Base-by-base conservation (phyloP, 371 early-diverging fungal genomes). In the Lichtheimia ornata region DNA sequence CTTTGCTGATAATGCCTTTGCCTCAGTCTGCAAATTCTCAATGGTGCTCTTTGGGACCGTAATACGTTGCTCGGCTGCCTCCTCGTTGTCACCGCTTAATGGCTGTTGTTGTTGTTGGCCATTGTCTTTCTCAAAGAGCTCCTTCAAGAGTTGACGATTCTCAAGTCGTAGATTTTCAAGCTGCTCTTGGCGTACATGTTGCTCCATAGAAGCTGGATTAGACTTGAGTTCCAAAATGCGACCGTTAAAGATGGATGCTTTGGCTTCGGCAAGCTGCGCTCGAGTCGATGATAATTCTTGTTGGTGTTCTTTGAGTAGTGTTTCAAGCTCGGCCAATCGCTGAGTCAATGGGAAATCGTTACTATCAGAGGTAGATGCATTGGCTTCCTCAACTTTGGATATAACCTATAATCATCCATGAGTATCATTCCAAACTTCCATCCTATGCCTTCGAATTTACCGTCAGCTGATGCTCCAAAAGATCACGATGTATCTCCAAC, bases 181-280 rank as follows among this genome's bases (percentile, higher is more conserved):
- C 58, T 78, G 84, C 5, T 73, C 67, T 49, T 86, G 75, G n/a
- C 92, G 87, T 27, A 90, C 82, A 20, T 84, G 84, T 53, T 76
- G 79, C 50, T 88, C 88, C 13, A 58, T 67, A 1, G 86, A 73
- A 3, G 90, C 83, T 5, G 94, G 94, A 64, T 92, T 94, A 30
- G 91, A 88, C 15, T 76, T 75, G 5, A 94, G 68, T 71, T 87
- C 81, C 54, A 94, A 70, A 6, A 93, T 77, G 45, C 88, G 76
- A 0, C 84, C 58, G 15, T 27, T 47, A 22, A 47, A n/a, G 22
- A 22, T 5, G 4, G 47, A 47, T 47, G 22, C 4, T 17, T 47
- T 47, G 22, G 47, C 47, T 47, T 47, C 22, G 47, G 11, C 35
- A 35, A 35, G 35, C 9, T 35, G 35, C 2, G 35, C 35, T 35